Percentiles rank a stretch among this genome's conserved stretches.
Conservation (phyloP, 441 rosid species). For the Kokia cookei region DNA sequence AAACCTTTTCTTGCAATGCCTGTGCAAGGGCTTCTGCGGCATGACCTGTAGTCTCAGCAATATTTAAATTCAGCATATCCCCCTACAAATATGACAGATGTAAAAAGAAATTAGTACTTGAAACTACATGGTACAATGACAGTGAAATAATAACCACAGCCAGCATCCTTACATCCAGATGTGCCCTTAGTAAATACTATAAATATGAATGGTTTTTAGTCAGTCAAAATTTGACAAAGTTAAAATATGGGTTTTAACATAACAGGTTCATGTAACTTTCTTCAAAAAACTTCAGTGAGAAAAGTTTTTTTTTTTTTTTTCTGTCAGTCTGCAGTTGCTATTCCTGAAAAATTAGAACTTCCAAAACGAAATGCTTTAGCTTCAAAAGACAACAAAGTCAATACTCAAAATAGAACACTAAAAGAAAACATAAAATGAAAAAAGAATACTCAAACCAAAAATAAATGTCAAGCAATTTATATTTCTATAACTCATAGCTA, state of each 20-base stretch:
- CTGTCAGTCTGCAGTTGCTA: not conserved
- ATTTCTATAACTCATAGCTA: not conserved
- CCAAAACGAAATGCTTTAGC: not conserved
- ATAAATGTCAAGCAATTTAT: not conserved
- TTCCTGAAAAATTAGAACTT: not conserved
- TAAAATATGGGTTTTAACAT: not conserved
- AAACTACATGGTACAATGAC: not conserved
- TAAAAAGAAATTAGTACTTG: constrained; percentile 1
- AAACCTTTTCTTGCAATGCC: constrained; percentile 93
- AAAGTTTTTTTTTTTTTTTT: not conserved
- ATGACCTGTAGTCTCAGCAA: constrained; percentile 31
- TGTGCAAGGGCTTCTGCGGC: constrained; percentile 61
- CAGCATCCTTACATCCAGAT: not conserved
- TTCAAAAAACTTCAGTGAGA: not conserved
- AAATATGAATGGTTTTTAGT: not conserved
- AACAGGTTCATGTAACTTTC: not conserved
- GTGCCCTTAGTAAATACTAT: not conserved
- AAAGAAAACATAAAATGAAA: not conserved
- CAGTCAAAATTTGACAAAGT: not conserved
- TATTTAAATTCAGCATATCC: constrained; percentile 16
- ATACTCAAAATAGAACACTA: not conserved
- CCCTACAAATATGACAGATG: constrained; percentile 33
- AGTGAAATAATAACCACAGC: not conserved
- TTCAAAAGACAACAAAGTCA: not conserved
- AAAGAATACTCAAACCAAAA: not conserved